Percentiles rank a stretch among this genome's conserved stretches.
Evolutionary conservation across 179 eudicot species (phyloP).

Genomic region (Vitellaria paradoxa): DNA sequence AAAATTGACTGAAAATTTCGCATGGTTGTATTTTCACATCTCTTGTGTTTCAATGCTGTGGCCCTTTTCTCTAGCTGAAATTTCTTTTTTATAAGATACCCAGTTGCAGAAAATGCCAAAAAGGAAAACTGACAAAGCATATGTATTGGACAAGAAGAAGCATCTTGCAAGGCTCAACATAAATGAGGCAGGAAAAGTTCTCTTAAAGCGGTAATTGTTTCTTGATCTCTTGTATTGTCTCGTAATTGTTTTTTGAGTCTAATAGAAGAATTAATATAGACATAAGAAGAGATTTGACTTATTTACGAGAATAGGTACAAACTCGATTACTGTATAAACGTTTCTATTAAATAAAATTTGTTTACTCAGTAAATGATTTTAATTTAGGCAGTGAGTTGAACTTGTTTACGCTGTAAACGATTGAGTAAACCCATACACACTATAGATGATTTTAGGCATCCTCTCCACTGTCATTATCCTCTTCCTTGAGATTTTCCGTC

Average conservation of each 20-base stretch:
- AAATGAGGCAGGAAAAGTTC: conserved; percentile 79
- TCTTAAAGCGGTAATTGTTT: conserved; percentile 63
- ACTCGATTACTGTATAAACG: no score
- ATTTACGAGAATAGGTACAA: no score
- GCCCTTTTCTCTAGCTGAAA: conserved; percentile 37
- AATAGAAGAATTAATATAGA: no score
- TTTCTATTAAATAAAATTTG: no score
- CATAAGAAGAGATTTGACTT: no score
- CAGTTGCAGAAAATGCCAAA: conserved; percentile 99
- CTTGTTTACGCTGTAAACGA: no score
- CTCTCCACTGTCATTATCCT: neutral
- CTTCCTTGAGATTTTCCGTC: conserved; percentile 2
- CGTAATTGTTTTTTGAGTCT: neutral
- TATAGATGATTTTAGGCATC: neutral
- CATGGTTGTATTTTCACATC: neutral
- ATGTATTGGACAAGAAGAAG: conserved; percentile 80
- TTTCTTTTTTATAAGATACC: conserved; percentile 62
- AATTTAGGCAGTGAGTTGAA: no score
- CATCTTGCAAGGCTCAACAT: conserved; percentile 91
- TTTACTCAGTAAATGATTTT: no score
- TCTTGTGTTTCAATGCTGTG: neutral
- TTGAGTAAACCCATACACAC: no score
- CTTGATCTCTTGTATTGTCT: neutral
- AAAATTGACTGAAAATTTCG: no score
- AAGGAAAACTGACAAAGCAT: conserved; percentile 92